Evolutionary conservation across 768 basidiomycete genomes (phyloP).

Genomic region (Trametes cinnabarina): DNA sequence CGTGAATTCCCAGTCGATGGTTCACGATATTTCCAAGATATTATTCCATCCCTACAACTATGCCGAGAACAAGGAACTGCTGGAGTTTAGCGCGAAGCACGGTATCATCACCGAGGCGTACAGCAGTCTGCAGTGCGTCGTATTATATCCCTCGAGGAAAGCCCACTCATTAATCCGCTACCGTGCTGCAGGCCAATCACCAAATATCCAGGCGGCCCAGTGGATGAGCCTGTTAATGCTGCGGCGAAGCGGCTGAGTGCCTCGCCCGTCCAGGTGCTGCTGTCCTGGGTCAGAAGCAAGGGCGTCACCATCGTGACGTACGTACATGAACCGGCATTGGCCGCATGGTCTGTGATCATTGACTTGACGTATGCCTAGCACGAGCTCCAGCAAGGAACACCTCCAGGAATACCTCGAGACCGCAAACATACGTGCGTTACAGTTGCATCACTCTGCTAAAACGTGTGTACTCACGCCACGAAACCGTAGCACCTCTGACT

Average conservation of each 20-base stretch:
- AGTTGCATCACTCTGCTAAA: neutral
- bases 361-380: slow-evolving; percentile 36
- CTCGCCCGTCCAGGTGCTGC: slow-evolving; percentile 63
- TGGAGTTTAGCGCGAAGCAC: slow-evolving; percentile 52
- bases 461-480: neutral
- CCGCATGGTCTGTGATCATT: neutral
- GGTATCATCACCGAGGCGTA: slow-evolving; percentile 66
- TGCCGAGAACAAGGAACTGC: slow-evolving; percentile 52
- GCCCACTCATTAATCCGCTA: neutral
- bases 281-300: slow-evolving; percentile 69
- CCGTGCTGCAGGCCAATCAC: slow-evolving; percentile 52
- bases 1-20: no score
- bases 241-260: slow-evolving; percentile 54
- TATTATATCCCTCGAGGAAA: neutral
- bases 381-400: slow-evolving; percentile 57
- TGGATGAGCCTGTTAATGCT: slow-evolving; percentile 53
- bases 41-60: slow-evolving; percentile 72
- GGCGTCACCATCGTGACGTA: slow-evolving; percentile 65
- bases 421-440: slow-evolving; percentile 50
- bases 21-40: slow-evolving; percentile 40
- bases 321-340: neutral
- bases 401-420: slow-evolving; percentile 67
- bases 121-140: slow-evolving; percentile 55
- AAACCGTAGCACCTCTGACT: slow-evolving; percentile 46
- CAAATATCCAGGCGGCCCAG: slow-evolving; percentile 56